Evolutionary conservation across 2,329 filamentous ascomycete species (phyloP).

Genomic region (Sporothrix globosa): DNA sequence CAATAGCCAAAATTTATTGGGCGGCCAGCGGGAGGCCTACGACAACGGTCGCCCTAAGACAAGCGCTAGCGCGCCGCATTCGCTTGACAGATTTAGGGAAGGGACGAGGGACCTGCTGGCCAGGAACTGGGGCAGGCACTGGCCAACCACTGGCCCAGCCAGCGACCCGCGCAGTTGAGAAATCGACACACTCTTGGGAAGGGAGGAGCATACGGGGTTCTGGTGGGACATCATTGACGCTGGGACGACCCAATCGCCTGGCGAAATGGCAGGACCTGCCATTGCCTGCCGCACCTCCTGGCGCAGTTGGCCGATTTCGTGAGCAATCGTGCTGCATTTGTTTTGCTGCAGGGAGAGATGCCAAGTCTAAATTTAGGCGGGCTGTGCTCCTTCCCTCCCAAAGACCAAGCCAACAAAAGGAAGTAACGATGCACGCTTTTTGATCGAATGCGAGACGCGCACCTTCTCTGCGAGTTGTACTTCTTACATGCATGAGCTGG

Average conservation of each 20-base stretch:
- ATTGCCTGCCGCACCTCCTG: not conserved
- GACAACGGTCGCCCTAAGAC: conserved; percentile 1
- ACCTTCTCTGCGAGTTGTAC: conserved; percentile 1
- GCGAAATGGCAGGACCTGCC: not conserved
- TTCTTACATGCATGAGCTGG: not conserved
- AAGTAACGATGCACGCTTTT: not conserved
- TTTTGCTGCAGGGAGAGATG: conserved; percentile 22
- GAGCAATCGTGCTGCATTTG: not conserved
- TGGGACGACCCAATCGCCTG: conserved; percentile 9
- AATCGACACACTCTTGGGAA: conserved; percentile 12
- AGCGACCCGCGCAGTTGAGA: not conserved
- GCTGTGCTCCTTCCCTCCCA: conserved; percentile 23
- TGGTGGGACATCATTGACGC: not conserved
- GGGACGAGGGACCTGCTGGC: not conserved
- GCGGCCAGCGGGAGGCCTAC: conserved; percentile 25
- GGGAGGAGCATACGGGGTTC: not conserved
- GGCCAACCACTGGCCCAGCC: not conserved
- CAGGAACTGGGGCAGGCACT: not conserved
- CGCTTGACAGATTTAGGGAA: conserved; percentile 5
- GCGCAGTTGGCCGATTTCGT: not conserved
- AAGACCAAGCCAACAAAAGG: not conserved
- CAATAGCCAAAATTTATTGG: not conserved
- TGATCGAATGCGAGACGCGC: conserved; percentile 10
- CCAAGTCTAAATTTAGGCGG: conserved; percentile 32
- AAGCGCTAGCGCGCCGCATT: conserved; percentile 3